Conservation (phyloP, 1,284 basidiomycete species). For the Athelia sp. region DNA sequence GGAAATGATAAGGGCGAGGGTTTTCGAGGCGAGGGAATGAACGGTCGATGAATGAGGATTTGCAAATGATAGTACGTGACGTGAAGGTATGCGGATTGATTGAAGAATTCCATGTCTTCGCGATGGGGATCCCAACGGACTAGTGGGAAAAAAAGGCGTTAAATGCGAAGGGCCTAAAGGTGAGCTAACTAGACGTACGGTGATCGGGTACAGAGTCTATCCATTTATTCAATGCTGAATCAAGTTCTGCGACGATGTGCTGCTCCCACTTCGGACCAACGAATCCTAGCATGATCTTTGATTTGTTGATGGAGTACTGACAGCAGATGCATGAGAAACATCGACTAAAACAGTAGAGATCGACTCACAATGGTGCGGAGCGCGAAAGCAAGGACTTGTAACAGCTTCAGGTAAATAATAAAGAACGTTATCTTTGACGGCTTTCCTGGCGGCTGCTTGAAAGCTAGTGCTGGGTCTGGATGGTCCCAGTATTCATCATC, state of each 20-base stretch:
- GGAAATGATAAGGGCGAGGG: slow-evolving; percentile 58
- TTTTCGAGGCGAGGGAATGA: slow-evolving; percentile 61
- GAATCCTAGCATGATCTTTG: slow-evolving; percentile 43
- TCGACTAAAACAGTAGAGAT: slow-evolving; percentile 6
- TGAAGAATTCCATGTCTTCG: slow-evolving; percentile 48
- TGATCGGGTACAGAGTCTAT: slow-evolving; percentile 63
- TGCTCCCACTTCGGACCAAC: slow-evolving; percentile 50
- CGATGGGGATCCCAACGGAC: slow-evolving; percentile 67
- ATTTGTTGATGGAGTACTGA: slow-evolving; percentile 72
- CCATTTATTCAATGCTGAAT: slow-evolving; percentile 71
- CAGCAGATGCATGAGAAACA: slow-evolving; percentile 4
- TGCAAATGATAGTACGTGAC: slow-evolving; percentile 65
- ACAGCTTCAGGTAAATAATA: slow-evolving; percentile 63
- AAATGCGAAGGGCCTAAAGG: slow-evolving; percentile 5
- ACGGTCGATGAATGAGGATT: slow-evolving; percentile 75
- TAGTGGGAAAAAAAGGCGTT: slow-evolving; percentile 20
- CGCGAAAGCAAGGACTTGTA: slow-evolving; percentile 67
- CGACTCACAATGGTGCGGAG: slow-evolving; percentile 67
- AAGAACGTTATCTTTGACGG: slow-evolving; percentile 64
- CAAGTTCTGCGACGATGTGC: slow-evolving; percentile 66
- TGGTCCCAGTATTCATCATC: slow-evolving; percentile 84
- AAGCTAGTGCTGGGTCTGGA: slow-evolving; percentile 40
- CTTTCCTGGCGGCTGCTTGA: slow-evolving; percentile 59
- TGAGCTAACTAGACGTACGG: slow-evolving; percentile 39
- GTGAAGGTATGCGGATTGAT: slow-evolving; percentile 66